A percentile compares a stretch with the other conserved stretches of the same genome.
Conservation (phyloP, 805 yeast genomes). For the Yarrowia deformans region DNA sequence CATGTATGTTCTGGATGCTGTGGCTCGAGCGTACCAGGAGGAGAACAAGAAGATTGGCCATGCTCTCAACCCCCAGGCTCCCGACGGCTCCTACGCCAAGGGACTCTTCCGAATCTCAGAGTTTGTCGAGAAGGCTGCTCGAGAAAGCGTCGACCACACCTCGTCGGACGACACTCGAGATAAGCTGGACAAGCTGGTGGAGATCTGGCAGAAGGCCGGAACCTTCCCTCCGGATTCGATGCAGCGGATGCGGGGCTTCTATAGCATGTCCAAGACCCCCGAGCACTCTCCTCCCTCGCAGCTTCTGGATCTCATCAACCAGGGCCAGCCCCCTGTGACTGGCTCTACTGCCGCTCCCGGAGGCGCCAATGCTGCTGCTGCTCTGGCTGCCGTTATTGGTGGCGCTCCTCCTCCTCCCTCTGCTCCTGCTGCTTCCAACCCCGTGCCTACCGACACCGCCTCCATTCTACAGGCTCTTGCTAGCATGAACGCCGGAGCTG, state of each 20-base stretch:
- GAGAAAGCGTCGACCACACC: conserved; percentile 55
- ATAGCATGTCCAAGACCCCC: conserved; percentile 65
- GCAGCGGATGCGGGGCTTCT: conserved; percentile 58
- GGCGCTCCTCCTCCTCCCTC: conserved; percentile 42
- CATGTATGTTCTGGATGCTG: conserved; percentile 89
- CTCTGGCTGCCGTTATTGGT: conserved; percentile 44
- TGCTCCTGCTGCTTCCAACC: conserved; percentile 45
- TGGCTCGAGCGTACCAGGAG: conserved; percentile 84
- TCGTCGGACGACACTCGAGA: conserved; percentile 51
- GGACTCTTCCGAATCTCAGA: conserved; percentile 72
- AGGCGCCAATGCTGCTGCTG: conserved; percentile 38
- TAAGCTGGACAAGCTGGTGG: conserved; percentile 82
- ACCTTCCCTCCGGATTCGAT: conserved; percentile 72
- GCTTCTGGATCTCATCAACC: conserved; percentile 45
- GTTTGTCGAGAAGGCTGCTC: conserved; percentile 67
- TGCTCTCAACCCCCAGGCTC: conserved; percentile 57
- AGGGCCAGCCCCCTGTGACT: conserved; percentile 42
- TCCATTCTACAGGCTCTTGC: conserved; percentile 75
- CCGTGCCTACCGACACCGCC: conserved; percentile 59
- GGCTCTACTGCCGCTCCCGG: conserved; percentile 38
- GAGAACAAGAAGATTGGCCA: conserved; percentile 67
- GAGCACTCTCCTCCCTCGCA: conserved; percentile 66
- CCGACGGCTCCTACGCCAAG: conserved; percentile 75
- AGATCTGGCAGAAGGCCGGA: conserved; percentile 88
- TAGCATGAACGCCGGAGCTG: conserved; percentile 59